Evolutionary conservation across 257 asterid species (phyloP).

Genomic region (Henckelia pumila): DNA sequence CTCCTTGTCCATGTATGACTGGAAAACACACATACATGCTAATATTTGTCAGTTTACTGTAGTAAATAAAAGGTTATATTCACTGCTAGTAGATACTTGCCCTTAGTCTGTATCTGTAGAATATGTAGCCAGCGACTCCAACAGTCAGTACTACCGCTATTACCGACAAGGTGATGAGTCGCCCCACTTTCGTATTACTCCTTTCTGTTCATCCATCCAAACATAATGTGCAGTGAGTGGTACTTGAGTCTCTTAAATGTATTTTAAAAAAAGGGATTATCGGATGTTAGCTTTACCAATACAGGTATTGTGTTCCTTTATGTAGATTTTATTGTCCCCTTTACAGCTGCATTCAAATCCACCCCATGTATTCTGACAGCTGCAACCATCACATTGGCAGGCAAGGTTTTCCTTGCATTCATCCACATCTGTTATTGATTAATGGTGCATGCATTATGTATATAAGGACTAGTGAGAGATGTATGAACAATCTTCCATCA

Average conservation of each 20-base stretch:
- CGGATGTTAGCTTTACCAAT: constrained; percentile 49
- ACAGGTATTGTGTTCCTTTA: constrained; percentile 77
- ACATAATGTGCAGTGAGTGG: not conserved
- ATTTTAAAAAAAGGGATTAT: not conserved
- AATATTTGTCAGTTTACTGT: not conserved
- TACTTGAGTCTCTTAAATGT: not conserved
- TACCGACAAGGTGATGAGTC: constrained; percentile 46
- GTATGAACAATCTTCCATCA: not conserved
- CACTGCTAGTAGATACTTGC: constrained; percentile 32
- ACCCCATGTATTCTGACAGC: constrained; percentile 81
- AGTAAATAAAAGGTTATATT: not conserved
- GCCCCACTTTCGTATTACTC: constrained; percentile 50
- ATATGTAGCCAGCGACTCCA: constrained; percentile 64
- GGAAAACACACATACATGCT: constrained; percentile 15
- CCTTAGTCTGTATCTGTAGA: constrained; percentile 93
- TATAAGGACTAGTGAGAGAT: not conserved
- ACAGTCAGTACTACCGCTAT: constrained; percentile 52
- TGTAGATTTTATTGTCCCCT: constrained; percentile 59
- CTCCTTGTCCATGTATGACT: constrained; percentile 98
- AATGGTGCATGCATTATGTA: not conserved
- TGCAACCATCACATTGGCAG: constrained; percentile 85
- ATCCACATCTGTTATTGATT: constrained; percentile 50
- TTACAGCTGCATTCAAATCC: constrained; percentile 70
- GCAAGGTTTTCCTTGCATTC: constrained; percentile 70
- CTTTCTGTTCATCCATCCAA: constrained; percentile 51